Percentiles rank a stretch among this genome's conserved stretches.
These are phyloP conservation scores for Solanum chmielewskii DNA, from an alignment of 257 asterid species.

Conservation along the genomic window DNA sequence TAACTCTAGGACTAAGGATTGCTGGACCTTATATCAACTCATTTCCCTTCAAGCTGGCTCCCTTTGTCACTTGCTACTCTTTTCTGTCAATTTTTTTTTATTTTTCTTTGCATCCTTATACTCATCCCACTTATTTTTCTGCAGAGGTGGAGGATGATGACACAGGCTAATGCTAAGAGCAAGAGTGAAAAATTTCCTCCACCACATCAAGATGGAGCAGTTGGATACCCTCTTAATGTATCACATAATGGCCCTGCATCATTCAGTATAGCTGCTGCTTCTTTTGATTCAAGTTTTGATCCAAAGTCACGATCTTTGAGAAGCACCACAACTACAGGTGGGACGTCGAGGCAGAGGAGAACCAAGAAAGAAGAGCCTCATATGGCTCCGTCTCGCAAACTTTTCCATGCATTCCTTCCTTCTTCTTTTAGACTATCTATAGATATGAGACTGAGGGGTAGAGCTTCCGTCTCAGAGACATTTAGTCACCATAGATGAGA, in stretches of 20 bases:
- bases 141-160: slow-evolving; percentile 69
- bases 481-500: slow-evolving; percentile 19
- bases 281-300: slow-evolving; percentile 33
- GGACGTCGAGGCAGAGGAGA: slow-evolving; percentile 33
- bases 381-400: slow-evolving; percentile 35
- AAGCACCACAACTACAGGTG: slow-evolving; percentile 16
- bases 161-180: slow-evolving; percentile 48
- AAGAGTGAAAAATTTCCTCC: slow-evolving; percentile 88
- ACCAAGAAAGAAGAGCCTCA: slow-evolving; percentile 35
- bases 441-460: slow-evolving; percentile 50
- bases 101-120: background rate
- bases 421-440: slow-evolving; percentile 46
- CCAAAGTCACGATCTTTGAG: slow-evolving; percentile 29
- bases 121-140: background rate
- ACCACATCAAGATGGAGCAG: slow-evolving; percentile 82
- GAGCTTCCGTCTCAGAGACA: slow-evolving; percentile 29
- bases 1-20: background rate
- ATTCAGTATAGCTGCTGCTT: slow-evolving; percentile 24
- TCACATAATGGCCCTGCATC: slow-evolving; percentile 38
- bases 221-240: slow-evolving; percentile 34
- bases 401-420: slow-evolving; percentile 46
- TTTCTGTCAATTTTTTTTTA: background rate
- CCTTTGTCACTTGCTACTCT: background rate
- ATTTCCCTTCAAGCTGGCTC: background rate
- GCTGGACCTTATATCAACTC: background rate